Conservation (phyloP, 2,329 filamentous ascomycete genomes). For the Thermothelomyces thermophilus region DNA sequence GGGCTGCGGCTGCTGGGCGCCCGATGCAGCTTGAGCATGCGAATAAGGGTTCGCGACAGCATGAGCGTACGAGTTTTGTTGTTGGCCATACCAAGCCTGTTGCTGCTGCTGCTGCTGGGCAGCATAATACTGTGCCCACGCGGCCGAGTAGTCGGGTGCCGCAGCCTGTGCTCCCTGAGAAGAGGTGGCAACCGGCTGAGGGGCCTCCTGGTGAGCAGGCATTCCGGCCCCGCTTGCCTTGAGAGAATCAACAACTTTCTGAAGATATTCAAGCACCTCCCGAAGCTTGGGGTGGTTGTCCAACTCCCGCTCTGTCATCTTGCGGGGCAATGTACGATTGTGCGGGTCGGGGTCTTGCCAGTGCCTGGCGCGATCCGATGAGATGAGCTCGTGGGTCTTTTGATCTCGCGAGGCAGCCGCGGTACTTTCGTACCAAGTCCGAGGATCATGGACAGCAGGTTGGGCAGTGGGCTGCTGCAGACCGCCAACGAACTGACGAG, state of each 20-base stretch:
- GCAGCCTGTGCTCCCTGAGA: conserved; percentile 19
- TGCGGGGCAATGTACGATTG: conserved; percentile 24
- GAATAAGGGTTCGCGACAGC: conserved; percentile 28
- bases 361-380: conserved; percentile 37
- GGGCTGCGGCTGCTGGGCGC: conserved; percentile 17
- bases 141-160: conserved; percentile 27
- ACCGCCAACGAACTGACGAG: conserved; percentile 5
- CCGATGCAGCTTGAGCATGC: conserved; percentile 27
- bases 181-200: conserved; percentile 5
- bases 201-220: conserved; percentile 3
- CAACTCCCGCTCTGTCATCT: not conserved
- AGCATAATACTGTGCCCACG: conserved; percentile 38
- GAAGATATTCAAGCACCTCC: conserved; percentile 37
- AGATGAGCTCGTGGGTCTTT: conserved; percentile 31
- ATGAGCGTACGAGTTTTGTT: conserved; percentile 20
- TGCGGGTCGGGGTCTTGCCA: conserved; percentile 39
- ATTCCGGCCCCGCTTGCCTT: conserved; percentile 30
- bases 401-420: conserved; percentile 18
- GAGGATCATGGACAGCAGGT: conserved; percentile 2
- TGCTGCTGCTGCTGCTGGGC: conserved; percentile 29
- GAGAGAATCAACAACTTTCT: conserved; percentile 34
- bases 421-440: conserved; percentile 8
- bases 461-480: not conserved
- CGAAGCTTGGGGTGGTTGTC: conserved; percentile 36
- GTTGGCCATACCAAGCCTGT: conserved; percentile 25